These are phyloP conservation scores for Trifolium subterraneum DNA, from an alignment of 306 rosid species.

Conservation along the genomic window DNA sequence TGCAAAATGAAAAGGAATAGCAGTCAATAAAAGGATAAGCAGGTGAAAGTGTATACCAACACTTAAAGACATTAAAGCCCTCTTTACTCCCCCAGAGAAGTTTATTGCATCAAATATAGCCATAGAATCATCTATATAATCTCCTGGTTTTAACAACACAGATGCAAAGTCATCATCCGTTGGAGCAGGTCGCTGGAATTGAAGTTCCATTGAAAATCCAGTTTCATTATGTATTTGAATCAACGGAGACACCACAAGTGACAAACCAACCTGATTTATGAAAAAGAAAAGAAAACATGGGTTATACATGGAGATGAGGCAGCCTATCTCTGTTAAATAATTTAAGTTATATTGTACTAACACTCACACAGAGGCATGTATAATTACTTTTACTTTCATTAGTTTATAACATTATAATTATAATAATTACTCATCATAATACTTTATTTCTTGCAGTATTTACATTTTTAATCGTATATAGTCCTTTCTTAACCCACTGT, in stretches of 20 bases:
- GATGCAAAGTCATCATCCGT: constrained; percentile 76
- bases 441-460: constrained; percentile 14
- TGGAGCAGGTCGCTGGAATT: constrained; percentile 67
- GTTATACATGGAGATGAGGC: constrained; percentile 22
- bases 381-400: constrained; percentile 8
- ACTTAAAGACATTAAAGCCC: constrained; percentile 79
- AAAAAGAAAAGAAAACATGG: not conserved
- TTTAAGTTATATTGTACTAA: not conserved
- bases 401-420: not conserved
- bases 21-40: constrained; percentile 15
- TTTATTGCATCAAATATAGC: constrained; percentile 81
- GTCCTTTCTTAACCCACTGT: constrained; percentile 17
- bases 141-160: constrained; percentile 72
- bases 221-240: constrained; percentile 84
- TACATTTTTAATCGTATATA: constrained; percentile 14
- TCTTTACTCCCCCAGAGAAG: constrained; percentile 79
- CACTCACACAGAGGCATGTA: not conserved
- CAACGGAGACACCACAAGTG: constrained; percentile 72
- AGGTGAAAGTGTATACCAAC: constrained; percentile 64
- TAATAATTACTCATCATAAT: constrained; percentile 1
- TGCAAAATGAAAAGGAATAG: constrained; percentile 32
- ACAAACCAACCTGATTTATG: constrained; percentile 66
- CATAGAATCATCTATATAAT: constrained; percentile 83
- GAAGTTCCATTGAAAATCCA: constrained; percentile 72
- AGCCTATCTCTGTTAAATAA: not conserved